Evolutionary conservation across 306 rosid genomes (phyloP).

Genomic region (Mucuna pruriens): DNA sequence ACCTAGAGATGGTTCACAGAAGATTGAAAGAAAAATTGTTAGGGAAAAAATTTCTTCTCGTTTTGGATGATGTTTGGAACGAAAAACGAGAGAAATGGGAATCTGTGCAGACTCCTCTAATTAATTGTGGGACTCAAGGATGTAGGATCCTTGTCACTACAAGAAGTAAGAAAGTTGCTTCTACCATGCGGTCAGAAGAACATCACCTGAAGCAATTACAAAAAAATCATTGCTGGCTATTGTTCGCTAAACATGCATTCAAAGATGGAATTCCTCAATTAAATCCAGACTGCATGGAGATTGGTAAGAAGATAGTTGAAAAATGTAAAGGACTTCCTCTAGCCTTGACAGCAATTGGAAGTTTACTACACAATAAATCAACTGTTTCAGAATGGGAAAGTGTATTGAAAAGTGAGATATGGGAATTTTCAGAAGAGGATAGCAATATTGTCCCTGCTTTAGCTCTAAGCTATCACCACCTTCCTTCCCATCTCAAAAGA

Average conservation of each 20-base stretch:
- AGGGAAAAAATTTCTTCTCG: not conserved
- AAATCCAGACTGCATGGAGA: not conserved
- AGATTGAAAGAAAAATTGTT: not conserved
- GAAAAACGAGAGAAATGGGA: not conserved
- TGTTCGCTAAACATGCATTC: not conserved
- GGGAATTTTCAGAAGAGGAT: no score
- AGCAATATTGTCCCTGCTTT: not conserved
- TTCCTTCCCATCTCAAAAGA: conserved; percentile 14
- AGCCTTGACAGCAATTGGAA: not conserved
- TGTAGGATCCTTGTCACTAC: conserved; percentile 4
- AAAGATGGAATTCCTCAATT: not conserved
- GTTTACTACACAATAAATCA: no score
- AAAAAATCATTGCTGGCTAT: not conserved
- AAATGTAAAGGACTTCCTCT: not conserved
- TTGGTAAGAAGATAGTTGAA: not conserved
- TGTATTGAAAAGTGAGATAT: no score
- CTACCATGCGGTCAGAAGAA: not conserved
- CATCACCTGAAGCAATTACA: not conserved
- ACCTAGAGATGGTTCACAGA: not conserved
- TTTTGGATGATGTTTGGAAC: conserved; percentile 20
- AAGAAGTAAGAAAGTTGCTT: not conserved
- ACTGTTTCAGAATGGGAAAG: no score
- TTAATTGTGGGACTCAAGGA: not conserved
- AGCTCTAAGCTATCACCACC: not conserved
- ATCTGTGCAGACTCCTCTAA: not conserved